Evolutionary conservation across 495 filamentous ascomycete species (phyloP).

Genomic region (Immersiella caudata): DNA sequence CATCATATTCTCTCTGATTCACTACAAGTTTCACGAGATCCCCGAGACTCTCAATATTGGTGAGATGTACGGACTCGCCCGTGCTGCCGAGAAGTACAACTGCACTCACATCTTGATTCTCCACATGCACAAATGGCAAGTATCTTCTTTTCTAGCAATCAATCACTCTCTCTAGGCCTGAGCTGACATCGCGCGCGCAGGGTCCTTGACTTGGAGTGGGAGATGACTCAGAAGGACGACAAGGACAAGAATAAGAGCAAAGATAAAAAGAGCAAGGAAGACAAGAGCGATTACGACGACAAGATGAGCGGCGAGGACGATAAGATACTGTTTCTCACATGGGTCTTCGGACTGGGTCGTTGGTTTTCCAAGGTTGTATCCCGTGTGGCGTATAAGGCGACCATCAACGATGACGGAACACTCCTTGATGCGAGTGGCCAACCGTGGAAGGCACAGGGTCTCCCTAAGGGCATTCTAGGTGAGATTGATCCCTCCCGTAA

Average conservation of each 20-base stretch:
- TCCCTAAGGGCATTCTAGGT: conserved; percentile 25
- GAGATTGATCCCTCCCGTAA: not conserved
- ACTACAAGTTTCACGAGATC: conserved; percentile 33
- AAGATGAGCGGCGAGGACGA: conserved; percentile 20
- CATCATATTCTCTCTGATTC: conserved; percentile 29
- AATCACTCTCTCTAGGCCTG: not conserved
- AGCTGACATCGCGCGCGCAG: not conserved
- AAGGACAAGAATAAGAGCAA: not conserved
- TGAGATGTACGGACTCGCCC: conserved; percentile 26
- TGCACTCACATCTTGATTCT: conserved; percentile 25
- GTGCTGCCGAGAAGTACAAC: conserved; percentile 26
- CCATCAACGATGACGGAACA: conserved; percentile 7
- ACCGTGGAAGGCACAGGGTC: conserved; percentile 21
- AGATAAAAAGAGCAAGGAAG: conserved; percentile 12
- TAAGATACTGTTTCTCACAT: conserved; percentile 26
- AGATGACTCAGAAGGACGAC: not conserved
- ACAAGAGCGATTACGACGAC: conserved; percentile 26
- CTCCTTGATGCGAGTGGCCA: conserved; percentile 21
- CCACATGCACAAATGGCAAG: conserved; percentile 25
- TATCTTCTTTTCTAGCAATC: too few relatives aligned
- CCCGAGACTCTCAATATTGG: conserved; percentile 15
- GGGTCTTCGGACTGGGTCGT: conserved; percentile 30
- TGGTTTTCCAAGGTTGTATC: conserved; percentile 20
- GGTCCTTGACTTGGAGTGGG: not conserved
- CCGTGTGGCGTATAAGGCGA: conserved; percentile 25